Evolutionary conservation across 2,329 filamentous ascomycete genomes (phyloP).

Genomic region (Aspergillus sp.): DNA sequence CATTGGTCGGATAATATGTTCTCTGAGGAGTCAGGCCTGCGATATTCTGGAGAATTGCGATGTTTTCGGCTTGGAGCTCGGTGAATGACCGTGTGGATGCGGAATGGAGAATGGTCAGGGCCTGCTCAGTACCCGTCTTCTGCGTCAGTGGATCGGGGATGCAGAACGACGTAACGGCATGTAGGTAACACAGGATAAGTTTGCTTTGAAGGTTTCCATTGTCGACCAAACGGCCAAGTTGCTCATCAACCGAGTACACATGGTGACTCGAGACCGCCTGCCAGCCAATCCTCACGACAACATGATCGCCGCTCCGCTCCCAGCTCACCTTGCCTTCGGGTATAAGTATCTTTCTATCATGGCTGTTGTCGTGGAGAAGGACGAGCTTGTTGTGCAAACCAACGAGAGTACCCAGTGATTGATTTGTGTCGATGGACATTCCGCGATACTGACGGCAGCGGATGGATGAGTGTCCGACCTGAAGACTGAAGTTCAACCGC

Average conservation of each 20-base stretch:
- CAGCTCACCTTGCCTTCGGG: slow-evolving; percentile 34
- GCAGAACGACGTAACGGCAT: slow-evolving; percentile 38
- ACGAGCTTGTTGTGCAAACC: slow-evolving; percentile 54
- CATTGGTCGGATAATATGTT: slow-evolving; percentile 41
- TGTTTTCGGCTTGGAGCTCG: slow-evolving; percentile 36
- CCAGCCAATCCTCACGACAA: slow-evolving; percentile 37
- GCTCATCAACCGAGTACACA: slow-evolving; percentile 50
- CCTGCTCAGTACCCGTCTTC: slow-evolving; percentile 31
- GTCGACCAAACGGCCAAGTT: slow-evolving; percentile 52
- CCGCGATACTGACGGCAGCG: slow-evolving; percentile 52
- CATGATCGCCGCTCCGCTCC: slow-evolving; percentile 25
- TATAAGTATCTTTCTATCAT: slow-evolving; percentile 40
- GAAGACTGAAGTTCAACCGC: slow-evolving; percentile 49
- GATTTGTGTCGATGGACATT: slow-evolving; percentile 50
- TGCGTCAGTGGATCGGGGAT: slow-evolving; percentile 36
- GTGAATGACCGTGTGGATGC: slow-evolving; percentile 52
- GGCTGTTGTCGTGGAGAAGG: slow-evolving; percentile 33
- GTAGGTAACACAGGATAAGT: slow-evolving; percentile 45
- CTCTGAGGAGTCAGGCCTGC: slow-evolving; percentile 45
- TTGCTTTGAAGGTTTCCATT: slow-evolving; percentile 54
- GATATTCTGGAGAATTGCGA: slow-evolving; percentile 39
- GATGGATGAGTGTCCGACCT: slow-evolving; percentile 26
- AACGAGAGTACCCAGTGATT: slow-evolving; percentile 49
- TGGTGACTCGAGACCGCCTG: slow-evolving; percentile 32
- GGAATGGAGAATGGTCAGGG: slow-evolving; percentile 34